Base-by-base conservation (phyloP, 2,329 filamentous ascomycete genomes). In the Colletotrichum sp. region DNA sequence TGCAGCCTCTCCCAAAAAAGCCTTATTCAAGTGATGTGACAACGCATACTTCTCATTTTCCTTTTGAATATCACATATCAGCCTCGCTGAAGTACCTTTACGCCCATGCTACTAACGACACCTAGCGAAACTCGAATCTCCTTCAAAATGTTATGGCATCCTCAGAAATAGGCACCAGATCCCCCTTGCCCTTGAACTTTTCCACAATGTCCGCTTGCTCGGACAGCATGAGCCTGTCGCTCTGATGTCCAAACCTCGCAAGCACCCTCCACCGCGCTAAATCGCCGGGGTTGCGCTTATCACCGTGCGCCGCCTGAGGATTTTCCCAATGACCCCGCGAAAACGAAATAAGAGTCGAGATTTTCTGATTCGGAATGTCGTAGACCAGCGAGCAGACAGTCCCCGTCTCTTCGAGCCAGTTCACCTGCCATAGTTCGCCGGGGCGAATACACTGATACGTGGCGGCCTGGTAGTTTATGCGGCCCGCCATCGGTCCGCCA, bases 321-420 rank as follows among this genome's bases (percentile, higher is more conserved):
- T 88, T 79, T 77, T 90, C 88, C 91, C 90, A 92, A 76, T 92
- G 90, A 0, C 88, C 90, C 78, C 88, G 87, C 0, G 87, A 90
- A 77, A 92, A 92, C 0, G 84, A 88, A 8, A 92, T 79, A 78
- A 91, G 78, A 0, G 90, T 90, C 0, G 87, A 89, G 59, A 92
- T 87, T 27, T 82, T 87, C 69, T 84, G 82, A 8, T 85, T 81
- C 1, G 83, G 79, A 52, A 92, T 91, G 74, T 92, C 90, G 77
- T 89, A 92, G 2, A 91, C 89, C 0, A 90, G 80, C 2, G 88
- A 91, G 70, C 87, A 88, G 2, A 92, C 85, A 0, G 90, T 91
- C 0, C 90, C 90, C 0, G 90, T 92, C 81, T 92, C 90, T 74
- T 92, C 90, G 2, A 92, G 86, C 90, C 90, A 92, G 75, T 90